These are phyloP conservation scores for Oldenlandia corymbosa DNA, from an alignment of 257 asterid genomes.

Conservation along the genomic window DNA sequence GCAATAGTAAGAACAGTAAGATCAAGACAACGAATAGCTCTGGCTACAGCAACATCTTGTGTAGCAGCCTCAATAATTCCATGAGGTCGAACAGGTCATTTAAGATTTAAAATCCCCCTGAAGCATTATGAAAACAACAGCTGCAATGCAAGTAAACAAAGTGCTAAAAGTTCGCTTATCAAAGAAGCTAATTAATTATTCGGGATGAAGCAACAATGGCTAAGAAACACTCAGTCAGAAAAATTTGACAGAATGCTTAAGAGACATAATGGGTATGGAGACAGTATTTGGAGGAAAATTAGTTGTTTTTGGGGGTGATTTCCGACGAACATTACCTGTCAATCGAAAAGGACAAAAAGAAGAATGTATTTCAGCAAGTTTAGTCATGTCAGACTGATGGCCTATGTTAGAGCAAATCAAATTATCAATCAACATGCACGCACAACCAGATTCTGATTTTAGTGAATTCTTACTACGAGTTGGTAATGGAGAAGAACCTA, in stretches of 20 bases:
- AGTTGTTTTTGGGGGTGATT: no score
- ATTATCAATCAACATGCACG: not conserved
- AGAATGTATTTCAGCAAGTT: not conserved
- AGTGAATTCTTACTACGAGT: not conserved
- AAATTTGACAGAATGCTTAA: not conserved
- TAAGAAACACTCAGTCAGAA: not conserved
- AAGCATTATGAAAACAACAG: fast-evolving
- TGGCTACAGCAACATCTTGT: not conserved
- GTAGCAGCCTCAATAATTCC: constrained; percentile 1
- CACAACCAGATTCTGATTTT: not conserved
- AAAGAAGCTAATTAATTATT: not conserved
- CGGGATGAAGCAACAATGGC: constrained; percentile 17
- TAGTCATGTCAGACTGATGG: not conserved
- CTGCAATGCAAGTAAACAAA: constrained; percentile 2
- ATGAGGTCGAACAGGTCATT: not conserved
- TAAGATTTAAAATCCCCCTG: constrained; percentile 3
- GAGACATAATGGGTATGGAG: not conserved
- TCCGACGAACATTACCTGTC: not conserved
- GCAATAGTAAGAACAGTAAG: not conserved
- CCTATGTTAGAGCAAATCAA: not conserved
- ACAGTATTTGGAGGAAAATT: not conserved
- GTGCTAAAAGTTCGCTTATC: not conserved
- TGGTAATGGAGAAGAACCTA: not conserved
- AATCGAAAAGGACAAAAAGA: not conserved
- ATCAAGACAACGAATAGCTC: not conserved